These are phyloP conservation scores for Dillenia suffruticosa DNA, from an alignment of 164 flowering plant genomes.

Conservation along the genomic window DNA sequence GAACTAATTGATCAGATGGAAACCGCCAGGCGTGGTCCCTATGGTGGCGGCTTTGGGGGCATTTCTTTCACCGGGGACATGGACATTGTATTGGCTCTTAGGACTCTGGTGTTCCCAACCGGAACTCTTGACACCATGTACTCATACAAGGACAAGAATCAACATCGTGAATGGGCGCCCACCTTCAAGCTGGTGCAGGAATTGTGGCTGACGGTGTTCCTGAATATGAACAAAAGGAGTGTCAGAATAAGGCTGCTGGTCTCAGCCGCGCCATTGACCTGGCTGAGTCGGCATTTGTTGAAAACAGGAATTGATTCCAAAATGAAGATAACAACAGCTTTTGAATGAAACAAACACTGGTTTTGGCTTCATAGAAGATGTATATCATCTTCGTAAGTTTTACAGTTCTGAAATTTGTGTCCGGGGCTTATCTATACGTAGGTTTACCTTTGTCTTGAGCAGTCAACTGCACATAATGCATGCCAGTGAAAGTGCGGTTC, in stretches of 20 bases:
- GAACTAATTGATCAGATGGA: conserved; percentile 85
- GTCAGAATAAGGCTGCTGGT: conserved; percentile 88
- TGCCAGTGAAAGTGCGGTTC: no score
- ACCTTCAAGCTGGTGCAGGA: conserved; percentile 89
- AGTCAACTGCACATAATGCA: no score
- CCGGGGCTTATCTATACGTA: no score
- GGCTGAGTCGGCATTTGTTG: conserved; percentile 76
- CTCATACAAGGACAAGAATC: conserved; percentile 61
- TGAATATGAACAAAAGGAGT: conserved; percentile 74
- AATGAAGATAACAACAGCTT: no score
- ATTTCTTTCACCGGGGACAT: conserved; percentile 80
- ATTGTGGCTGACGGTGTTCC: conserved; percentile 88
- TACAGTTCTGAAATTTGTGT: no score
- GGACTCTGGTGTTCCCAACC: conserved; percentile 87
- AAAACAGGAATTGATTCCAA: conserved; percentile 8
- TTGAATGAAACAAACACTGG: no score
- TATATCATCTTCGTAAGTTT: no score
- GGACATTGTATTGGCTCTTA: conserved; percentile 86
- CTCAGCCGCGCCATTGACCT: conserved; percentile 90
- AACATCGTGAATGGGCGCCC: conserved; percentile 86
- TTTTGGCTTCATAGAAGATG: no score
- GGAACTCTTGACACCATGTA: conserved; percentile 67
- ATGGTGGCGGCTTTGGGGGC: conserved; percentile 92
- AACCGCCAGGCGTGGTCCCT: conserved; percentile 78
- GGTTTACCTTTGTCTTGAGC: no score